These are phyloP conservation scores for Isabelozyma rhagii DNA, from an alignment of 805 yeast genomes.

Conservation along the genomic window DNA sequence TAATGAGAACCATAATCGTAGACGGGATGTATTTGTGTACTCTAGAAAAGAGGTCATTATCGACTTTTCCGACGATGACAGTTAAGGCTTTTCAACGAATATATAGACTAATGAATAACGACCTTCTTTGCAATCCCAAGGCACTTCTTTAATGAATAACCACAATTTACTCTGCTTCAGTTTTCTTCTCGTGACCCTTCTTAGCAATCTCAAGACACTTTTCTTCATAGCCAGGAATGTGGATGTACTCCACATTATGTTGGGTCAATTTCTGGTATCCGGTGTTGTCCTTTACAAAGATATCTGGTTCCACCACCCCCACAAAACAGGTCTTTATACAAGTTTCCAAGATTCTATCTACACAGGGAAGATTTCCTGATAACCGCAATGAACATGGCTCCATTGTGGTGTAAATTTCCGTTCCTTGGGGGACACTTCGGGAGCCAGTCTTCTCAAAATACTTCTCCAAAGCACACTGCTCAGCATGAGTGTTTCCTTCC, in stretches of 20 bases:
- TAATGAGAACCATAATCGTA: conserved; percentile 4
- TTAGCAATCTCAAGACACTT: conserved; percentile 66
- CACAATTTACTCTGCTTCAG: neutral
- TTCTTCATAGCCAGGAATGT: conserved; percentile 80
- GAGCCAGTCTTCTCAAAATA: conserved; percentile 41
- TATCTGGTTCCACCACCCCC: conserved; percentile 88
- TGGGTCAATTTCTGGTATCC: conserved; percentile 55
- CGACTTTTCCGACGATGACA: conserved; percentile 16
- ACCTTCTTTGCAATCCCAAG: too few relatives aligned
- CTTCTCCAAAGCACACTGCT: conserved; percentile 87
- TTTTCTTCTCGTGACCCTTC: conserved; percentile 56
- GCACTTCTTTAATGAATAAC: neutral
- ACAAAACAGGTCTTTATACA: conserved; percentile 75
- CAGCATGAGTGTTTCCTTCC: conserved; percentile 96
- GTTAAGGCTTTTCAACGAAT: neutral
- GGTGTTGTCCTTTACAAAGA: conserved; percentile 76
- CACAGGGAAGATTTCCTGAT: conserved; percentile 89
- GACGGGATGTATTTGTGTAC: conserved; percentile 37
- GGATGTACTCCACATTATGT: conserved; percentile 66
- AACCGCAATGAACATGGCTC: conserved; percentile 91
- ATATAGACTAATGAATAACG: neutral
- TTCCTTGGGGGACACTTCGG: conserved; percentile 61
- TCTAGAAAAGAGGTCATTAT: conserved; percentile 35
- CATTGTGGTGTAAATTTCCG: conserved; percentile 91
- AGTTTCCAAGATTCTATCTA: conserved; percentile 65